A percentile compares a stretch with the other conserved stretches of the same genome.
Conservation (phyloP, 169 alveolate genomes). For the Cryptosporidium parvum region DNA sequence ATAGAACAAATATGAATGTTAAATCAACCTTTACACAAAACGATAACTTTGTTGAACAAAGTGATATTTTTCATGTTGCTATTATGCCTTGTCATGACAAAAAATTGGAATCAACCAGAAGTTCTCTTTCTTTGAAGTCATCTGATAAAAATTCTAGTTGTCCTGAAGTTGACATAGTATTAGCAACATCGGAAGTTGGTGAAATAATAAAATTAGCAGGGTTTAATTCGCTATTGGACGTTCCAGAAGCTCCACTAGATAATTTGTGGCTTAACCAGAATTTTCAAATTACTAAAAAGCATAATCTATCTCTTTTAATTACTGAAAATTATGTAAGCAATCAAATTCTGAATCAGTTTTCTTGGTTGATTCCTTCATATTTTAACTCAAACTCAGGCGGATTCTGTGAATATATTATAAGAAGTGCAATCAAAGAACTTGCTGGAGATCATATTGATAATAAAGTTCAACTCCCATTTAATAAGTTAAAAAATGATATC, state of each 20-base stretch:
- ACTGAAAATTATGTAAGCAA: not conserved
- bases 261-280: slow-evolving; percentile 59
- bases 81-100: slow-evolving; percentile 94
- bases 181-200: slow-evolving; percentile 42
- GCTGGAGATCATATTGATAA: not conserved
- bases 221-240: slow-evolving; percentile 27
- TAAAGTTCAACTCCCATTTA: slow-evolving; percentile 4
- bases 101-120: slow-evolving; percentile 91
- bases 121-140: slow-evolving; percentile 8
- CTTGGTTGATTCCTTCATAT: slow-evolving; percentile 69
- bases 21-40: not conserved
- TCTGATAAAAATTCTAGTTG: slow-evolving; percentile 2
- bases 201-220: slow-evolving; percentile 44
- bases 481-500: not conserved
- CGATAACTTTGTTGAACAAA: slow-evolving; percentile 34
- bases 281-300: not conserved
- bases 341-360: not conserved
- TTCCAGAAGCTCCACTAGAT: slow-evolving; percentile 57
- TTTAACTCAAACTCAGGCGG: slow-evolving; percentile 83
- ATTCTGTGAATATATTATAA: slow-evolving; percentile 84
- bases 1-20: not conserved
- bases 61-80: slow-evolving; percentile 83
- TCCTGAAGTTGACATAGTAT: slow-evolving; percentile 74
- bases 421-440: slow-evolving; percentile 75
- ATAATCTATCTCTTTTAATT: slow-evolving; percentile 1